Evolutionary conservation across 768 basidiomycete species (phyloP).

Genomic region (Tephrocybe sp.): DNA sequence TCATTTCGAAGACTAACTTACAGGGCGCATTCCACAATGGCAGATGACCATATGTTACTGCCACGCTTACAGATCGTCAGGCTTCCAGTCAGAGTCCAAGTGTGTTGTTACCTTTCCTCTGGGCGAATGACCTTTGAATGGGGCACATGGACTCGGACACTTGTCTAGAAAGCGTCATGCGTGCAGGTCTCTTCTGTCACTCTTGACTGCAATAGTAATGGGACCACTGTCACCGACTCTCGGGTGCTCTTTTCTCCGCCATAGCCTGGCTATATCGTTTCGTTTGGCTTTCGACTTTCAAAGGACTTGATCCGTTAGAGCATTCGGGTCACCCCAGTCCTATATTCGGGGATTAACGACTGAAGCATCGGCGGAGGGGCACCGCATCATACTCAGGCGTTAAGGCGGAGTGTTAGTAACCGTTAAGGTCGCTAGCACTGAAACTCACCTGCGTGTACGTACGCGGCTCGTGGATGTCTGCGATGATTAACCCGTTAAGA

Average conservation of each 20-base stretch:
- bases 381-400: not conserved
- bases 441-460: too few species aligned
- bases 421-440: too few species aligned
- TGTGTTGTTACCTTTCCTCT: conserved; percentile 4
- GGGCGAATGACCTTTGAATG: not conserved
- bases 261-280: too few species aligned
- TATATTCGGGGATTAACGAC: not conserved
- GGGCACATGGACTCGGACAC: too few species aligned
- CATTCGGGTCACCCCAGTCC: not conserved
- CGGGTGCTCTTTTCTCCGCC: too few species aligned
- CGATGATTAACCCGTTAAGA: not conserved
- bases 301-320: not conserved
- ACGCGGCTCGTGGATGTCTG: not conserved
- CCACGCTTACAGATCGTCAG: not conserved
- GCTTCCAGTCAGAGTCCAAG: not conserved
- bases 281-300: too few species aligned
- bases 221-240: too few species aligned
- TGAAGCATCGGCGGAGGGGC: not conserved
- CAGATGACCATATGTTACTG: conserved; percentile 6
- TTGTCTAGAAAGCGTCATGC: too few species aligned
- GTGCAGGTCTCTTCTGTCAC: too few species aligned
- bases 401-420: not conserved
- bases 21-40: not conserved
- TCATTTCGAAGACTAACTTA: not conserved
- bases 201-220: too few species aligned